Percentiles rank a stretch among this genome's conserved stretches.
Evolutionary conservation across 495 filamentous ascomycete genomes (phyloP).

Genomic region (Penicillium lagena): DNA sequence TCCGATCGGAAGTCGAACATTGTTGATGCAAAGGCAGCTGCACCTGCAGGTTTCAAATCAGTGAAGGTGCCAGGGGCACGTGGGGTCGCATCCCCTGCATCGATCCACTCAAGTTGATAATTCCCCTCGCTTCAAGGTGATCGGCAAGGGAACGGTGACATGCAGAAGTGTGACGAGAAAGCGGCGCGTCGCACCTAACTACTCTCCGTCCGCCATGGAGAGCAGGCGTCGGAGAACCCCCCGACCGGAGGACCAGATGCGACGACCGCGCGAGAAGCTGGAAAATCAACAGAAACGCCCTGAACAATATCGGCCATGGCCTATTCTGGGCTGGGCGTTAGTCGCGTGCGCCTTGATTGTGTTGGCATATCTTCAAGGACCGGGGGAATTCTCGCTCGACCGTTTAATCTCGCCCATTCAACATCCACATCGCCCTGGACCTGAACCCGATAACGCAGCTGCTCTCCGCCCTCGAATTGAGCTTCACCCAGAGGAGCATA

Average conservation of each 20-base stretch:
- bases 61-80: no score
- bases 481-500: slow-evolving; percentile 35
- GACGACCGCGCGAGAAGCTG: neutral
- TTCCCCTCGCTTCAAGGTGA: no score
- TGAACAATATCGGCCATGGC: slow-evolving; percentile 5
- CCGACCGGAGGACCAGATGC: neutral
- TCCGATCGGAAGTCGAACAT: no score
- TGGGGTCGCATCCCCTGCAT: no score
- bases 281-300: neutral
- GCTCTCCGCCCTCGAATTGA: slow-evolving; percentile 18
- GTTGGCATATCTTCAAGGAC: slow-evolving; percentile 9
- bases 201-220: slow-evolving; percentile 3
- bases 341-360: slow-evolving; percentile 8
- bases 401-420: neutral
- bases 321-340: slow-evolving; percentile 8
- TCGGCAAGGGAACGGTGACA: no score
- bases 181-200: no score
- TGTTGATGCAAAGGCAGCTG: no score
- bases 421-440: neutral
- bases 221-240: slow-evolving; percentile 1
- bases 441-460: neutral
- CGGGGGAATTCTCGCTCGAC: neutral
- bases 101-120: no score
- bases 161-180: no score
- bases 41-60: no score